Evolutionary conservation across 2,329 filamentous ascomycete genomes (phyloP).

Genomic region (Ophiostoma perfectum): DNA sequence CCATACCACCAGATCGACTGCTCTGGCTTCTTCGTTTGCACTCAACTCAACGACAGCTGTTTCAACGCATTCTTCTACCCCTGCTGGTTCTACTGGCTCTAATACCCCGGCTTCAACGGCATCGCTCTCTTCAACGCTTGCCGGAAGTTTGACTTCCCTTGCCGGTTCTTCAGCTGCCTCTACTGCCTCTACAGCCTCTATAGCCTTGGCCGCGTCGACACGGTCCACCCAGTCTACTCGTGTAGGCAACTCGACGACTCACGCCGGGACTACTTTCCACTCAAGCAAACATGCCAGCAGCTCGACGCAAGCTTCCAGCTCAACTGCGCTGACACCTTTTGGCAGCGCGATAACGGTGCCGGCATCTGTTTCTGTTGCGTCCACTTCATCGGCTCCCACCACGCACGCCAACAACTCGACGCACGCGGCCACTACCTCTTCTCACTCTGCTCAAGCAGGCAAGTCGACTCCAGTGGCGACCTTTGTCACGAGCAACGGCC

Average conservation of each 20-base stretch:
- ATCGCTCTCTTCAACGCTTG: no score
- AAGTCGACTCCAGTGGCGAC: neutral
- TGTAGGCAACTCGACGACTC: neutral
- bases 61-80: no score
- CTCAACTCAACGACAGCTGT: neutral
- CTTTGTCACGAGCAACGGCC: conserved; percentile 34
- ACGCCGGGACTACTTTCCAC: neutral
- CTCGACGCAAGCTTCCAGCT: neutral
- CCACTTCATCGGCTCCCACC: neutral
- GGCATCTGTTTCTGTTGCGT: neutral
- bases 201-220: no score
- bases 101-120: no score
- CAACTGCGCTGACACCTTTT: neutral
- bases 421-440: neutral
- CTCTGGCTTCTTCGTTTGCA: neutral
- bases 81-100: neutral
- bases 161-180: no score
- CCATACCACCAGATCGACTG: neutral
- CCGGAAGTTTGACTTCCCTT: no score
- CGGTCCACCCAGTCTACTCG: no score
- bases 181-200: no score
- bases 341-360: neutral
- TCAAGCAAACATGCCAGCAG: neutral
- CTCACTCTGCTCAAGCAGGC: neutral
- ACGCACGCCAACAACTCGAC: neutral